phyloP scores from a whole-genome alignment of 78 protist species.

The Dictyostelium firmibasis region DNA sequence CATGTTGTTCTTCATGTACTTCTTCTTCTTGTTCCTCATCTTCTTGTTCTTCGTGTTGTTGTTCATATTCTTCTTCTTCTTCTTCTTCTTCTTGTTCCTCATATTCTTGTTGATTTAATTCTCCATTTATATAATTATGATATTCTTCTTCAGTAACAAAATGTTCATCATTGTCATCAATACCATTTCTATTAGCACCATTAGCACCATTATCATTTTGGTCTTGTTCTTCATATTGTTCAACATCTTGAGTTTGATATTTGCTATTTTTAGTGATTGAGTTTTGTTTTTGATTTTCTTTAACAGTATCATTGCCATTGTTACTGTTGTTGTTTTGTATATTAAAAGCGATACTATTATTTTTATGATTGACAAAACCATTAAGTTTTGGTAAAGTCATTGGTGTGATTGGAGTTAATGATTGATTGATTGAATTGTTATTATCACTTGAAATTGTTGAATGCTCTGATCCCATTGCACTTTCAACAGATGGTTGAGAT shows the following conservation, averaged over 20 bases:
- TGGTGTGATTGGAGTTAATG: conserved; percentile 21
- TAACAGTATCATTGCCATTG: not conserved
- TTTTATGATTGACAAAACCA: not conserved
- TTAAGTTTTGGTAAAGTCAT: not conserved
- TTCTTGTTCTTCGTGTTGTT: not conserved
- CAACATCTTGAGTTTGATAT: not conserved
- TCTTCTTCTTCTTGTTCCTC: not conserved
- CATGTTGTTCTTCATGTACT: not conserved
- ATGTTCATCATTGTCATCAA: not conserved
- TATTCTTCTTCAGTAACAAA: not conserved
- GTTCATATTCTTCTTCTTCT: not conserved
- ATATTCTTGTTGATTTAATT: not conserved
- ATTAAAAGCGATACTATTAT: not conserved
- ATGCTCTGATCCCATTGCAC: not conserved
- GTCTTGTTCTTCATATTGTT: not conserved
- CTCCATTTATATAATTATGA: not conserved
- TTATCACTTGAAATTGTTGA: not conserved
- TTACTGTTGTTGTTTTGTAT: not conserved
- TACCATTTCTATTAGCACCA: not conserved
- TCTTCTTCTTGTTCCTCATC: not conserved
- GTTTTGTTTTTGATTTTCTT: not conserved
- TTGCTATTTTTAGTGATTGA: not conserved
- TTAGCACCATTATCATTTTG: not conserved
- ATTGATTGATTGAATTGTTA: not conserved
- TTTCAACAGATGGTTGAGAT: not conserved